Base-by-base conservation (phyloP, 23 red algal species). In the Gracilariopsis chorda region DNA sequence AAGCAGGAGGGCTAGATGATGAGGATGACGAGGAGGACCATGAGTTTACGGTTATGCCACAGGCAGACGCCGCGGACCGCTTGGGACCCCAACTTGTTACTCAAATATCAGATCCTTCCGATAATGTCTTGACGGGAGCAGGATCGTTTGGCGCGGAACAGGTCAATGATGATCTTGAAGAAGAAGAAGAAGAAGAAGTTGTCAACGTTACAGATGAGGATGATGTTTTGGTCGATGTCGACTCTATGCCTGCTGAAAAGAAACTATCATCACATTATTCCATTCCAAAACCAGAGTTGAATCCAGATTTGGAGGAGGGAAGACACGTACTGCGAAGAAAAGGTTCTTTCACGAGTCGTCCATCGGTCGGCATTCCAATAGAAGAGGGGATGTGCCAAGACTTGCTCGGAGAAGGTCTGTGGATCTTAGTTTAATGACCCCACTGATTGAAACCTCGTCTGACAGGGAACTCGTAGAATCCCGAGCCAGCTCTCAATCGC, bases 141-240 rank as follows among this genome's bases (percentile, higher is more conserved):
- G 45, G 25, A 34, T n/a, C 32, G n/a, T 55, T 51, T 40, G 21
- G 17, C 8, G 47, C 68, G 8, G 33, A 80, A 2, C 43, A 49
- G 12, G 48, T 36, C 23, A 59, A 34, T 49, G 73, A 64, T 37
- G 88, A 65, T 33, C 74, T 82, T 28, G 74, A 91, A 19, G 39
- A 73, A 7, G 83, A 75, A 74, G 63, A 88, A 41, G 83, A 88
- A 88, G 68, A 88, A 20, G 83, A 91, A 55, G 85, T 89, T 5
- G 35, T 89, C 51, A 69, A 82, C 72, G 88, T 91, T 43, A 91
- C 88, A 27, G 57, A 91, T 82, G 88, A 91, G 42, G 88, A 91
- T 55, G 88, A 91, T 82, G 76, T 91, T 40, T 46, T 91, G 42
- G 58, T 82, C n/a, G 88, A 91, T 80, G 62, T 82, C 6, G 75